Percentiles rank a stretch among this genome's conserved stretches.
Conservation (phyloP, 805 yeast genomes). For the Saccharomycodes ludwigii region DNA sequence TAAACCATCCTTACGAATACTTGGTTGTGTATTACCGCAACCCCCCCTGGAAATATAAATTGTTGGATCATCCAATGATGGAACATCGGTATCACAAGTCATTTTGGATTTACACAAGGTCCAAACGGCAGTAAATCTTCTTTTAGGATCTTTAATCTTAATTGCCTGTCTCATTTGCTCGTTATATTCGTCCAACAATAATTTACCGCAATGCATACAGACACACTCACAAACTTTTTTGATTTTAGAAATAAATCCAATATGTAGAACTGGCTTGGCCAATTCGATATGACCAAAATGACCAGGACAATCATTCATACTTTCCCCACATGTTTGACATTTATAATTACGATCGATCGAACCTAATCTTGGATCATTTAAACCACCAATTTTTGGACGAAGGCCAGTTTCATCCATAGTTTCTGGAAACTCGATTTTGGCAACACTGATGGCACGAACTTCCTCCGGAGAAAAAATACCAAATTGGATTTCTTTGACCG, state of each 20-base stretch:
- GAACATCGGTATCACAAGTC: constrained; percentile 85
- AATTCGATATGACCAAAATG: constrained; percentile 98
- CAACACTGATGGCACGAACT: constrained; percentile 92
- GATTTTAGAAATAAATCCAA: constrained; percentile 87
- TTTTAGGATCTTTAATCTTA: constrained; percentile 84
- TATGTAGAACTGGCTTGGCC: constrained; percentile 97
- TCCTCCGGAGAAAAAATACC: constrained; percentile 98
- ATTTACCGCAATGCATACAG: constrained; percentile 97
- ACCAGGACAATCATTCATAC: constrained; percentile 98
- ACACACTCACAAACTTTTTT: constrained; percentile 93
- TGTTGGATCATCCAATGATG: constrained; percentile 50
- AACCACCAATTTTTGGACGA: constrained; percentile 92
- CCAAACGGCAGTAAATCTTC: constrained; percentile 97
- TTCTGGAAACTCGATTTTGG: constrained; percentile 95
- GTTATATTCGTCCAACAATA: constrained; percentile 67
- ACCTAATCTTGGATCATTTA: constrained; percentile 94
- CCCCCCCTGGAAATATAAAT: constrained; percentile 71
- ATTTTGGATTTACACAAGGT: constrained; percentile 77
- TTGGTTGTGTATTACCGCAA: constrained; percentile 95
- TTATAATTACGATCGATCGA: constrained; percentile 93
- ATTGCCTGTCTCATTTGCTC: constrained; percentile 73
- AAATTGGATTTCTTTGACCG: constrained; percentile 96
- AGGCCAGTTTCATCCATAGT: constrained; percentile 98
- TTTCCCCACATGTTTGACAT: constrained; percentile 99
- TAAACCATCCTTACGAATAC: constrained; percentile 89